These are phyloP conservation scores for Zopfia rhizophila DNA, from an alignment of 2,329 filamentous ascomycete species.

Conservation along the genomic window DNA sequence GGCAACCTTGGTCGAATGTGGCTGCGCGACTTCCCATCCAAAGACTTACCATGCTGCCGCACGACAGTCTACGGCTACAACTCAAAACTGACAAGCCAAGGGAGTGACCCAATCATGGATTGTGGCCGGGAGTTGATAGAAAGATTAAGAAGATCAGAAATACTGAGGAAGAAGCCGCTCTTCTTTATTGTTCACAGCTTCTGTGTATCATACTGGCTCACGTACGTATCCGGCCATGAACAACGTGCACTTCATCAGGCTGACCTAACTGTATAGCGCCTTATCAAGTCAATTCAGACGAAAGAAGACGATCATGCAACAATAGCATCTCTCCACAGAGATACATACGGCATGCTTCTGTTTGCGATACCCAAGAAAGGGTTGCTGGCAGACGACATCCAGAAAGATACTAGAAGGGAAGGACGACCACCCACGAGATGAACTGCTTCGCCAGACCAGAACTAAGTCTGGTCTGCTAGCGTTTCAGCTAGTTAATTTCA, in stretches of 20 bases:
- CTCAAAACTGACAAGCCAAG: constrained; percentile 41
- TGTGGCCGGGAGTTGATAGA: constrained; percentile 21
- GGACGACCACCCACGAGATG: constrained; percentile 10
- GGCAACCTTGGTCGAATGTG: no score
- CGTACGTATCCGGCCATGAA: constrained; percentile 18
- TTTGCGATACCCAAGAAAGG: constrained; percentile 25
- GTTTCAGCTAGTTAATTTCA: constrained; percentile 36
- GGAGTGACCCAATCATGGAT: constrained; percentile 31
- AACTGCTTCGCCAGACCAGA: constrained; percentile 10
- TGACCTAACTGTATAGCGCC: constrained; percentile 13
- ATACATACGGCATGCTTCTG: constrained; percentile 24
- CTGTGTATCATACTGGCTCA: constrained; percentile 41
- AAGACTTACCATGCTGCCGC: constrained; percentile 20
- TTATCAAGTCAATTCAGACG: constrained; percentile 9
- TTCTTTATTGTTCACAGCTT: constrained; percentile 33
- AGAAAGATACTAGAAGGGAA: constrained; percentile 14
- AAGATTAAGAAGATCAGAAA: constrained; percentile 20
- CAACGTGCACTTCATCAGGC: constrained; percentile 1
- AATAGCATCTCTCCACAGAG: constrained; percentile 14
- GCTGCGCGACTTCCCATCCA: constrained; percentile 19
- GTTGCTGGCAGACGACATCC: constrained; percentile 15
- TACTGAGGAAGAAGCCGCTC: constrained; percentile 22
- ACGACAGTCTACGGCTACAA: constrained; percentile 48
- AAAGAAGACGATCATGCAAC: constrained; percentile 10
- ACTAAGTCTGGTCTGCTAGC: constrained; percentile 18